Base-by-base conservation (phyloP, 2,329 filamentous ascomycete genomes). In the Aspergillus pseudotamarii region DNA sequence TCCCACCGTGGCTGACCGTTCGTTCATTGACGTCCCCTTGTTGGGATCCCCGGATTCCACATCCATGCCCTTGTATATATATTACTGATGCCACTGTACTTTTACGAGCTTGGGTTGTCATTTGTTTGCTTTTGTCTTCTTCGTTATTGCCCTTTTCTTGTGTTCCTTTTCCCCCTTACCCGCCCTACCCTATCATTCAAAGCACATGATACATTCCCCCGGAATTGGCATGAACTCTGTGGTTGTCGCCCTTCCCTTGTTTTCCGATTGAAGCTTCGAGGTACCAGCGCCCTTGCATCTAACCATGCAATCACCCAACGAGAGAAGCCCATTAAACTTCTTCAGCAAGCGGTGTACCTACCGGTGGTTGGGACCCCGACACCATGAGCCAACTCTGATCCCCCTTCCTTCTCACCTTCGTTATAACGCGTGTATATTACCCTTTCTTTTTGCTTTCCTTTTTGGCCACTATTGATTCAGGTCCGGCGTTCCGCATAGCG, bases 401-500 rank as follows among this genome's bases (percentile, higher is more conserved):
- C 61, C 48, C 48, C 26, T 32, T 32, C 6, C 61, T 64, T 59
- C 58, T 60, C 58, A 34, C 58, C 32, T 53, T 55, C 51, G 2
- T 28, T 53, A 11, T 6, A 12, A 46, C 58, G 10, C 58, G 48
- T 65, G 59, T 64, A 60, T 61, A 58, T 65, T 63, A 57, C 59
- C 60, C 59, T 62, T 32, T 30, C 23, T 45, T 60, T 46, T 48
- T 61, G 56, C 57, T 58, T 59, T 62, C 56, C 58, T 55, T 62
- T 57, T 51, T 63, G 58, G 54, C 51, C 58, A 61, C 56, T 46
- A 56, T 51, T 51, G 28, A 30, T 51, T 12, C 48, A 51, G 48
- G 26, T 38, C 32, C 32, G 51, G 51, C 58, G 36, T 66, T 68
- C 67, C 70, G 74, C 73, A 75, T 76, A 75, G 74, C 72, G 74